Evolutionary conservation across 768 basidiomycete genomes (phyloP).

Genomic region (Podaxis pistillaris): DNA sequence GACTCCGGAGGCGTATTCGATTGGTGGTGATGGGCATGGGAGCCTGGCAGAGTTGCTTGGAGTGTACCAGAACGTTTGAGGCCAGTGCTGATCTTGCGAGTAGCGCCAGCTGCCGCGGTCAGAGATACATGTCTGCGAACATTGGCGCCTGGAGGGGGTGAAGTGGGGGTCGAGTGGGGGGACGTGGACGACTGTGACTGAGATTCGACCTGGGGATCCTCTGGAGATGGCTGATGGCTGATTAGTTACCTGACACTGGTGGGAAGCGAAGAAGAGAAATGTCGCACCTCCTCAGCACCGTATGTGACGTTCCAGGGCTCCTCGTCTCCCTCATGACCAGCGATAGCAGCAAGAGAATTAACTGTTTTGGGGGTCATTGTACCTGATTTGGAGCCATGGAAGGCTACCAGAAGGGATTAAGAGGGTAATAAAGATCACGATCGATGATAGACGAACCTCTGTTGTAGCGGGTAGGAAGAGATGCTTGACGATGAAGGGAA

Average conservation of each 20-base stretch:
- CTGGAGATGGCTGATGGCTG: constrained; percentile 40
- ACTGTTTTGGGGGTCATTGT: constrained; percentile 68
- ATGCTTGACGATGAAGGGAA: constrained; percentile 76
- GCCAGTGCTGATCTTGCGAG: constrained; percentile 45
- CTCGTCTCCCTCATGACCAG: constrained; percentile 85
- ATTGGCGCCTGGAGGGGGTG: constrained; percentile 66
- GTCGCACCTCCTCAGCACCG: constrained; percentile 60
- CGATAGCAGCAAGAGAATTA: constrained; percentile 83
- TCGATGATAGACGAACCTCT: constrained; percentile 45
- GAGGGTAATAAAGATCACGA: constrained; percentile 21
- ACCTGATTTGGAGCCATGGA: constrained; percentile 50
- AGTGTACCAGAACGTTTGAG: constrained; percentile 79
- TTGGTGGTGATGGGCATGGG: constrained; percentile 34
- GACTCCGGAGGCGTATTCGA: constrained; percentile 37
- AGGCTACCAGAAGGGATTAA: constrained; percentile 13
- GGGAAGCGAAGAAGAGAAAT: constrained; percentile 19
- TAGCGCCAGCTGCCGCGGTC: constrained; percentile 55
- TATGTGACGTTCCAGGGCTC: constrained; percentile 79
- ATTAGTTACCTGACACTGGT: constrained; percentile 15
- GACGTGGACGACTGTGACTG: constrained; percentile 57
- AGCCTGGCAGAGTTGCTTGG: constrained; percentile 43
- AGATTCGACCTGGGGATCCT: constrained; percentile 22
- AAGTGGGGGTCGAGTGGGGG: constrained; percentile 58
- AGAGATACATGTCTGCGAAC: constrained; percentile 82
- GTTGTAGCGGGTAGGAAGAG: constrained; percentile 79